Percentiles rank a stretch among this genome's conserved stretches.
Conservation (phyloP, 2,329 filamentous ascomycete species). For the Rasamsonia emersonii region DNA sequence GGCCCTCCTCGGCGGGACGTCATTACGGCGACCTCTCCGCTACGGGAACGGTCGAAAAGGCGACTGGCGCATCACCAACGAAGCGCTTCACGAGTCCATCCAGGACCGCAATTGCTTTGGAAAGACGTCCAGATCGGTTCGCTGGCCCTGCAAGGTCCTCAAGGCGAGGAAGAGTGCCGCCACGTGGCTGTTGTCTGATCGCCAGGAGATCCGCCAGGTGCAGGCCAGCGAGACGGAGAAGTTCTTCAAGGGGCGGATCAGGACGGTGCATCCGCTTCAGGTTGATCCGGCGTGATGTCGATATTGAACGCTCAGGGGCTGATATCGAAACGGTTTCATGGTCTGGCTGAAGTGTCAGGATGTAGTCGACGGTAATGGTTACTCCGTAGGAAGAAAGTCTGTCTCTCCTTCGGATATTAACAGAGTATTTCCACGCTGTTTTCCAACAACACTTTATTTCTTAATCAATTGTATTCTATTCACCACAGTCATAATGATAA, state of each 20-base stretch:
- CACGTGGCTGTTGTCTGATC: constrained; percentile 6
- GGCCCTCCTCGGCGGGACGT: constrained; percentile 6
- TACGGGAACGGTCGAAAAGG: constrained; percentile 8
- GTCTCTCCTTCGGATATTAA: too few relatives aligned
- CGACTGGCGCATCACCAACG: constrained; percentile 6
- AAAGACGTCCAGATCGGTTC: constrained; percentile 26
- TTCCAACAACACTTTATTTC: too few relatives aligned
- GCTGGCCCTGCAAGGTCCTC: constrained; percentile 7
- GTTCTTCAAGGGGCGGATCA: constrained; percentile 8
- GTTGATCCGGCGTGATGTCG: constrained; percentile 7
- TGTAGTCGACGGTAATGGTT: too few relatives aligned
- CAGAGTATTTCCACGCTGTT: too few relatives aligned
- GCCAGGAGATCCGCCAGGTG: constrained; percentile 3
- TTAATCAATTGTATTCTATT: too few relatives aligned
- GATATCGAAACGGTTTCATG: too few relatives aligned
- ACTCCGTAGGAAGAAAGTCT: too few relatives aligned
- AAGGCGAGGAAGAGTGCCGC: background rate
- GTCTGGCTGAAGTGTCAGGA: too few relatives aligned
- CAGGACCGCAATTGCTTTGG: constrained; percentile 3
- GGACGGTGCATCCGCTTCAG: constrained; percentile 7
- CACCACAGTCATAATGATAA: too few relatives aligned
- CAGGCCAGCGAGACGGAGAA: constrained; percentile 7
- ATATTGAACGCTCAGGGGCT: too few relatives aligned
- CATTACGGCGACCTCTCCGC: constrained; percentile 9
- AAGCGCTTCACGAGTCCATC: constrained; percentile 9